These are phyloP conservation scores for Nemania sp. DNA, from an alignment of 2,329 filamentous ascomycete species.

Conservation along the genomic window DNA sequence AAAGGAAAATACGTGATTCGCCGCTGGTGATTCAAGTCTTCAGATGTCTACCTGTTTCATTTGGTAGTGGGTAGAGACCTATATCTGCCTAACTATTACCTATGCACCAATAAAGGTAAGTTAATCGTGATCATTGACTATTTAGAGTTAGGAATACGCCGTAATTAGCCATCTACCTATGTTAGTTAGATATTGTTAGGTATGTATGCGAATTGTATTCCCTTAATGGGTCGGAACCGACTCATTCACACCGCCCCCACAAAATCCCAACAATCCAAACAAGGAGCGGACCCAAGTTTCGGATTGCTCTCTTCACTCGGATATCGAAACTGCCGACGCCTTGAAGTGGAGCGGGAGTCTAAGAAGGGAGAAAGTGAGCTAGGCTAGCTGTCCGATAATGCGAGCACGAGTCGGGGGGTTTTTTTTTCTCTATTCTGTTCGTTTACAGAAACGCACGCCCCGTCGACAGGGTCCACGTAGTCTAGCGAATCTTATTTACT, in stretches of 20 bases:
- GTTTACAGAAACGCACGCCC: background rate
- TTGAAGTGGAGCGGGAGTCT: constrained; percentile 5
- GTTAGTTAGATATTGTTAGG: no score
- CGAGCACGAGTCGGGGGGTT: background rate
- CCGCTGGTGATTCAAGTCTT: background rate
- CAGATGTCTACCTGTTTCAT: no score
- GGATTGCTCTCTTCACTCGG: constrained; percentile 6
- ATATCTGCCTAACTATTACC: no score
- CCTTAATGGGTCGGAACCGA: background rate
- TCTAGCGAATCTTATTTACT: constrained; percentile 27
- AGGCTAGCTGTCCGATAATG: background rate
- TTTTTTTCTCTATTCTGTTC: background rate
- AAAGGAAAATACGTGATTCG: constrained; percentile 1
- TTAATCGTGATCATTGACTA: no score
- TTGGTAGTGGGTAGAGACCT: no score
- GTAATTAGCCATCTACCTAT: no score
- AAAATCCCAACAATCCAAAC: background rate
- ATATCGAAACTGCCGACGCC: constrained; percentile 26
- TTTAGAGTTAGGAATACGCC: no score
- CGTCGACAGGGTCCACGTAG: constrained; percentile 10
- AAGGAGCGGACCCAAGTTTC: background rate
- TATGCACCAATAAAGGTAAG: no score
- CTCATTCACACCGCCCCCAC: background rate
- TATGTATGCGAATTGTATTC: no score
- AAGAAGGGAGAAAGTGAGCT: background rate